phyloP scores from a whole-genome alignment of 176 grass and related monocot species.

The Oryza meyeriana region DNA sequence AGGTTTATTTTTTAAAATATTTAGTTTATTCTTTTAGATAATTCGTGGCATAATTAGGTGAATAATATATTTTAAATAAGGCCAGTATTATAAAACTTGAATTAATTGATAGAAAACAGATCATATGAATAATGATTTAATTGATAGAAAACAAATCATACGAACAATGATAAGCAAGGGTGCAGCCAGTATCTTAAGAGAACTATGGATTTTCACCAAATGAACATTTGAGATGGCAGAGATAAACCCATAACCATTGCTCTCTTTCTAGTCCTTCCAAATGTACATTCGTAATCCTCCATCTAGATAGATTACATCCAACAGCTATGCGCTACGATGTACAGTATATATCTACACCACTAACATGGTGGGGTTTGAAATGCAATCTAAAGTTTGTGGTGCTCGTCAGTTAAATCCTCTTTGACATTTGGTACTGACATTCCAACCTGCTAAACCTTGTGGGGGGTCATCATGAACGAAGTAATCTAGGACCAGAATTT shows the following conservation, averaged over 20 bases:
- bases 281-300: not conserved
- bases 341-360: not conserved
- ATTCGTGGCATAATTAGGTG: too few relatives aligned
- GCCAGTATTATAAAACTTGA: too few relatives aligned
- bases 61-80: too few relatives aligned
- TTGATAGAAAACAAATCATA: too few relatives aligned
- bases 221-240: too few relatives aligned
- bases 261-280: not conserved
- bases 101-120: too few relatives aligned
- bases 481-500: slow-evolving; percentile 73
- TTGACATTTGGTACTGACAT: slow-evolving; percentile 1
- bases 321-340: not conserved
- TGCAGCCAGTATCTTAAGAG: too few relatives aligned
- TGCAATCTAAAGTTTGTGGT: not conserved
- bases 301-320: not conserved
- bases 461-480: slow-evolving; percentile 42
- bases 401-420: slow-evolving; percentile 9
- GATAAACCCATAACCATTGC: not conserved
- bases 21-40: too few relatives aligned
- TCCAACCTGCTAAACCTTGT: not conserved
- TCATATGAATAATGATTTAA: too few relatives aligned
- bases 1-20: too few relatives aligned
- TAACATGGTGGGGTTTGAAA: not conserved
- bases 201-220: too few relatives aligned
- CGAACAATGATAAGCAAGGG: too few relatives aligned